phyloP scores from a whole-genome alignment of 78 protist genomes.

The Emiliania huxleyi region DNA sequence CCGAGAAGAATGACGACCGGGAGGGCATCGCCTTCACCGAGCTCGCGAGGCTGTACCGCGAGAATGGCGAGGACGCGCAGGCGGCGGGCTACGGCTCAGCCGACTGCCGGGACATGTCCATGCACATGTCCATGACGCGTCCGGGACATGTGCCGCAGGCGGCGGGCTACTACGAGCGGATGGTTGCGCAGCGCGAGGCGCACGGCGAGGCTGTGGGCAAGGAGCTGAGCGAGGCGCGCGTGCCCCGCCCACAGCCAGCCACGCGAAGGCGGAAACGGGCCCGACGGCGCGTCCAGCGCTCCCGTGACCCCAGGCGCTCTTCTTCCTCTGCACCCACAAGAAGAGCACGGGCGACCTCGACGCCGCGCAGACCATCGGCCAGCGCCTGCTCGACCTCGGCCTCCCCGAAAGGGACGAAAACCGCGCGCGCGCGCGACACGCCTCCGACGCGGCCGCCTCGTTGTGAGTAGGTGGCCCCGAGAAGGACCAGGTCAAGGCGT shows the following conservation, averaged over 20 bases:
- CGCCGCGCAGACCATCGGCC: slow-evolving; percentile 60
- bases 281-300: too few relatives aligned
- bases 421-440: not conserved
- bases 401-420: not conserved
- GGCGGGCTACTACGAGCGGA: slow-evolving; percentile 54
- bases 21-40: slow-evolving; percentile 66
- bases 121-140: too few relatives aligned
- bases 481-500: slow-evolving; percentile 5
- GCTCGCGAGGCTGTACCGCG: slow-evolving; percentile 65
- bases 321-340: slow-evolving; percentile 56
- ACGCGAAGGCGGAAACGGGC: too few relatives aligned
- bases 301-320: too few relatives aligned
- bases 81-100: too few relatives aligned
- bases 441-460: not conserved
- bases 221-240: slow-evolving; percentile 59
- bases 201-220: not conserved
- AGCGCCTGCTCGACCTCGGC: slow-evolving; percentile 51
- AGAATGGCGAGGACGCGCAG: slow-evolving; percentile 40
- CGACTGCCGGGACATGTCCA: too few relatives aligned
- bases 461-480: not conserved
- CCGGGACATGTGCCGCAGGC: too few relatives aligned
- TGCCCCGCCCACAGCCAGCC: too few relatives aligned
- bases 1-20: slow-evolving; percentile 63
- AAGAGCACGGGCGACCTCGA: slow-evolving; percentile 34
- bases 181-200: slow-evolving; percentile 59